Evolutionary conservation across 768 basidiomycete genomes (phyloP), one percentile per base, ranked within the genome.

Genomic region (Clitopilus hobsonii): DNA sequence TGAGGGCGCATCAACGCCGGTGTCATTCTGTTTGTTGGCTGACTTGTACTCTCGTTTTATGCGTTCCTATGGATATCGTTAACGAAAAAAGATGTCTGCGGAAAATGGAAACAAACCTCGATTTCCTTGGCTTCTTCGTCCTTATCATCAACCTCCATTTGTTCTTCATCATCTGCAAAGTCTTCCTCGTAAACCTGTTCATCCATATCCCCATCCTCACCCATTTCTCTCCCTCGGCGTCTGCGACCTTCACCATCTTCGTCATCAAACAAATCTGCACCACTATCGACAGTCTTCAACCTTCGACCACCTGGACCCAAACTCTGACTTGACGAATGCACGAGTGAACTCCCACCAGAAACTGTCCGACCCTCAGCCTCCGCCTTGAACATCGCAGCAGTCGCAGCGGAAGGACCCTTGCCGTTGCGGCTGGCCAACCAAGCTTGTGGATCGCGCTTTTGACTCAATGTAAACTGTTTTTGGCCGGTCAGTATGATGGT

Each of bases 111-210:
- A 65, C 80, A 29, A 48, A 87, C 91, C 80, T 91, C 88, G 10
- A 86, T 74, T 64, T 91, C 89, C 65, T 89, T 94, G 27, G 86
- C 83, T 65, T 93, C 92, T 60, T 93, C 89, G 53, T 94, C 92
- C 38, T 91, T 83, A 54, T 83, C 80, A 53, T 89, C 88, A 11
- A 83, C 79, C 14, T 80, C 79, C 69, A 84, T 80, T 62, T 83
- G 84, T 63, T 94, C 92, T 28, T 94, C 92, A 56, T 94, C 92
- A 62, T 94, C 92, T 2, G 89, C 88, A 63, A 92, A 88, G 16
- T 89, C 87, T 62, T 88, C 89, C 62, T 94, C 91, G 60, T 82
- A 94, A 6, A 86, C 77, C 53, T 89, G 79, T 66, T 94, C 92
- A 63, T 94, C 92, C 56, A 89, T 63, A 63, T 89, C 89, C 5